These are phyloP conservation scores for Jackrogersella multiformis DNA, from an alignment of 495 filamentous ascomycete species.

Conservation along the genomic window DNA sequence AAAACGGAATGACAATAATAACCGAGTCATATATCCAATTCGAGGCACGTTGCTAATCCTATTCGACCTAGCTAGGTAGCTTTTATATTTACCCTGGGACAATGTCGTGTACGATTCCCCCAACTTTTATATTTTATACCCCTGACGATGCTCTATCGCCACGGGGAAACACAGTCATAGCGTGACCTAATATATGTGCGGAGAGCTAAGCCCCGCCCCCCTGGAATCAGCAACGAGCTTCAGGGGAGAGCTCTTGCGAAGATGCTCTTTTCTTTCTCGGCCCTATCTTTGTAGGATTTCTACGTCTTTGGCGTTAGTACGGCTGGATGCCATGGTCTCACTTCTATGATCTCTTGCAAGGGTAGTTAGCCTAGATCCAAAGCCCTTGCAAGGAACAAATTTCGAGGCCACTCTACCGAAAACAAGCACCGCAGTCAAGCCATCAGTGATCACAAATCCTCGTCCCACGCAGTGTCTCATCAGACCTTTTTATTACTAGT, in stretches of 20 bases:
- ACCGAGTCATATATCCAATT: slow-evolving; percentile 14
- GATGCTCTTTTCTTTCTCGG: slow-evolving; percentile 14
- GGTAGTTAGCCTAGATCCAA: not conserved
- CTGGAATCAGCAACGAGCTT: slow-evolving; percentile 41
- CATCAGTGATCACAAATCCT: slow-evolving; percentile 5
- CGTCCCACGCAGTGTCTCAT: slow-evolving; percentile 7
- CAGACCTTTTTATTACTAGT: slow-evolving; percentile 5
- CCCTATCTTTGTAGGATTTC: slow-evolving; percentile 9
- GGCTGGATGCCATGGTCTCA: slow-evolving; percentile 9
- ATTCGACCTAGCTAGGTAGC: slow-evolving; percentile 2
- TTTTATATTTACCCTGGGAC: slow-evolving; percentile 35
- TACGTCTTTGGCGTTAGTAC: not conserved
- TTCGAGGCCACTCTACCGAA: slow-evolving; percentile 9
- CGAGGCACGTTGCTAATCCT: slow-evolving; percentile 23
- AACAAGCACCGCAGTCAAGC: slow-evolving; percentile 11
- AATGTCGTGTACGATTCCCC: slow-evolving; percentile 27
- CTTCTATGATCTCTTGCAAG: not conserved
- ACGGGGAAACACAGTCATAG: slow-evolving; percentile 32
- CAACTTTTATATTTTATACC: slow-evolving; percentile 2
- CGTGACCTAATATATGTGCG: slow-evolving; percentile 39
- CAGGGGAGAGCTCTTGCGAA: not conserved
- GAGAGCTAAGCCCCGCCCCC: slow-evolving; percentile 43
- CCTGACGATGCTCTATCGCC: slow-evolving; percentile 22
- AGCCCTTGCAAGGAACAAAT: slow-evolving; percentile 11
- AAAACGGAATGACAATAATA: slow-evolving; percentile 11